These are phyloP conservation scores for Cryptococcus sp. DNA, from an alignment of 1,284 basidiomycete species.

Conservation along the genomic window DNA sequence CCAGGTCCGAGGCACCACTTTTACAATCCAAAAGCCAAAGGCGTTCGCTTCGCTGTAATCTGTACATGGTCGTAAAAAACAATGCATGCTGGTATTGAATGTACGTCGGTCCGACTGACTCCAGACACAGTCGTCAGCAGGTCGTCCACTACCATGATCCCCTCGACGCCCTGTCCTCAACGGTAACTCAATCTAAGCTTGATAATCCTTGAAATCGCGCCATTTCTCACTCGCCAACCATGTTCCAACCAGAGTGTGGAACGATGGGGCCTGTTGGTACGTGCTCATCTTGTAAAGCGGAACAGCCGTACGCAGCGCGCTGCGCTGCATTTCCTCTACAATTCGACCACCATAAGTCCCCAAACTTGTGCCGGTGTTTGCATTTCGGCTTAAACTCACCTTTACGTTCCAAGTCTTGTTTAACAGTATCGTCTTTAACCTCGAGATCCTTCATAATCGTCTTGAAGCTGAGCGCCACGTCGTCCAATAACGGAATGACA, in stretches of 20 bases:
- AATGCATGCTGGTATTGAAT: too few relatives aligned
- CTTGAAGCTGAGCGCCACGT: slow-evolving; percentile 76
- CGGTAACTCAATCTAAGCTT: slow-evolving; percentile 28
- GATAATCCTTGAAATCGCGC: slow-evolving; percentile 48
- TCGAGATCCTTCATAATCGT: slow-evolving; percentile 88
- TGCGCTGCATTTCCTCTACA: slow-evolving; percentile 78
- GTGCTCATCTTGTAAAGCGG: slow-evolving; percentile 69
- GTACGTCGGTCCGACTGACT: too few relatives aligned
- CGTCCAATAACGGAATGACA: slow-evolving; percentile 81
- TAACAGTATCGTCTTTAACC: slow-evolving; percentile 90
- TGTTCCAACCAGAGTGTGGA: slow-evolving; percentile 66
- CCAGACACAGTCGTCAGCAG: too few relatives aligned
- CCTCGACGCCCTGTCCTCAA: too few relatives aligned
- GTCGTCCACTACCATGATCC: too few relatives aligned
- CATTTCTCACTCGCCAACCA: slow-evolving; percentile 45
- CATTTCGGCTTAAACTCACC: slow-evolving; percentile 29
- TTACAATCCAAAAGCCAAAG: too few relatives aligned
- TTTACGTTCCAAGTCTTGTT: slow-evolving; percentile 93
- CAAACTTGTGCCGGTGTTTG: too few relatives aligned
- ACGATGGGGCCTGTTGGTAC: slow-evolving; percentile 64
- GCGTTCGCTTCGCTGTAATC: too few relatives aligned
- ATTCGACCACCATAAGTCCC: slow-evolving; percentile 4
- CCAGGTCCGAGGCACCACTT: too few relatives aligned
- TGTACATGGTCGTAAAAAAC: too few relatives aligned
- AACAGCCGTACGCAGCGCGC: slow-evolving; percentile 79